These are phyloP conservation scores for Lachnellula willkommii DNA, from an alignment of 2,329 filamentous ascomycete genomes.

Conservation along the genomic window DNA sequence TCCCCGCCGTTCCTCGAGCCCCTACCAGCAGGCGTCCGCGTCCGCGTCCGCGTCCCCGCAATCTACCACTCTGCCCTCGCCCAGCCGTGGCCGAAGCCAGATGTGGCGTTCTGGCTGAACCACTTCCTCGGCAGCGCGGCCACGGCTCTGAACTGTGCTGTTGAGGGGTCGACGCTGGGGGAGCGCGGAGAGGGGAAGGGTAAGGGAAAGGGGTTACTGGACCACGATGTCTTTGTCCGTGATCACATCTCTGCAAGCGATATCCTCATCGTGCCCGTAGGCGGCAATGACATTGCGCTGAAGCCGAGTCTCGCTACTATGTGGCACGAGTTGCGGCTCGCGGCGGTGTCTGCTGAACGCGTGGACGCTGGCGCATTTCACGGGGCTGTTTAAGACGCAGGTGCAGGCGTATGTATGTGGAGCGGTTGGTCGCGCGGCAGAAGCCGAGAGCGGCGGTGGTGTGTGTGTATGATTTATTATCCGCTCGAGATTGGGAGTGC, in stretches of 20 bases:
- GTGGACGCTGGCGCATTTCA: conserved; percentile 12
- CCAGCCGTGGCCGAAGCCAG: conserved; percentile 13
- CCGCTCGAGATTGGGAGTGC: conserved; percentile 9
- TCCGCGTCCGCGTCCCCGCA: conserved; percentile 1
- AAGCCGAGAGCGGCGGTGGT: conserved; percentile 13
- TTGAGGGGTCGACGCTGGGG: conserved; percentile 11
- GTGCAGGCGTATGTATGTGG: conserved; percentile 15
- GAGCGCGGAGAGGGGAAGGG: conserved; percentile 2
- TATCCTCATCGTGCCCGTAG: conserved; percentile 15
- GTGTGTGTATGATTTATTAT: conserved; percentile 18
- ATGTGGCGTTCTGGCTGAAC: conserved; percentile 19
- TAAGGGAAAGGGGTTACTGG: conserved; percentile 1
- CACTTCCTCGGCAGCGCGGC: conserved; percentile 12
- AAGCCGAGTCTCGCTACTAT: conserved; percentile 15
- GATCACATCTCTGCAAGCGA: conserved; percentile 13
- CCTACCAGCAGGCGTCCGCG: conserved; percentile 1
- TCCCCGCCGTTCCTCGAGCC: conserved; percentile 11
- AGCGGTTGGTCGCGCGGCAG: conserved; percentile 8
- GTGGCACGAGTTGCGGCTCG: conserved; percentile 13
- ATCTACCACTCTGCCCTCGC: conserved; percentile 15
- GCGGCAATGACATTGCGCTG: conserved; percentile 17
- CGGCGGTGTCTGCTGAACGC: conserved; percentile 10
- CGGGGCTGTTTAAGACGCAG: conserved; percentile 12
- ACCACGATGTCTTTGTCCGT: conserved; percentile 15
- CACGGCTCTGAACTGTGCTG: conserved; percentile 14